Evolutionary conservation across 108 stramenopile genomes (phyloP).

Genomic region (Cyclostephanos invisitatus): DNA sequence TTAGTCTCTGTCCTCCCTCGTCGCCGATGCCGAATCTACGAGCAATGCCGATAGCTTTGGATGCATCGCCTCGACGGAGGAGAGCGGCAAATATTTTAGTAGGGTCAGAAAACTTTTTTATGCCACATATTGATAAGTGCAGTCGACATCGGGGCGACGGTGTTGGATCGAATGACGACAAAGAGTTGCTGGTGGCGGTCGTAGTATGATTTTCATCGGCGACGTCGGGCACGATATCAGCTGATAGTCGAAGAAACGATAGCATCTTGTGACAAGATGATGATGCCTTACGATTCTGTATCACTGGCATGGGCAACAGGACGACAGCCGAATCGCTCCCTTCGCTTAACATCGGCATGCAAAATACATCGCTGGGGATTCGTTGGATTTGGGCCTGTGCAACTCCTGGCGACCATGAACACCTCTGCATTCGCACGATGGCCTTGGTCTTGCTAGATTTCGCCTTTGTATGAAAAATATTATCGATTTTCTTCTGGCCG

Average conservation of each 20-base stretch:
- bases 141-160: not conserved
- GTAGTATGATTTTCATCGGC: not conserved
- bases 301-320: conserved; percentile 15
- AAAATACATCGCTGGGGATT: conserved; percentile 21
- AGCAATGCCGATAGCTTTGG: conserved; percentile 38
- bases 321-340: not conserved
- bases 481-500: not conserved
- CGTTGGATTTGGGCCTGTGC: not conserved
- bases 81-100: conserved; percentile 31
- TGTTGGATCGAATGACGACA: not conserved
- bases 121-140: conserved; percentile 19
- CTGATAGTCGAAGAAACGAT: conserved; percentile 27
- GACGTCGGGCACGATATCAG: not conserved
- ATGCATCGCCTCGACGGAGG: conserved; percentile 36
- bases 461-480: not conserved
- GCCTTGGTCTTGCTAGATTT: not conserved
- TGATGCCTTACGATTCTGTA: not conserved
- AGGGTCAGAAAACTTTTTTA: conserved; percentile 39
- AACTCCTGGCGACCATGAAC: not conserved
- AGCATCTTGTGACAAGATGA: conserved; percentile 14
- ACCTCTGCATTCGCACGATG: conserved; percentile 27
- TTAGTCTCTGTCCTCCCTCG: conserved; percentile 6
- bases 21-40: conserved; percentile 36
- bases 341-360: conserved; percentile 1
- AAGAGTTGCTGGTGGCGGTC: not conserved